Evolutionary conservation across 345 rosid genomes (phyloP), one percentile per base, ranked within the genome.

Genomic region (Arabidopsis arenosa): DNA sequence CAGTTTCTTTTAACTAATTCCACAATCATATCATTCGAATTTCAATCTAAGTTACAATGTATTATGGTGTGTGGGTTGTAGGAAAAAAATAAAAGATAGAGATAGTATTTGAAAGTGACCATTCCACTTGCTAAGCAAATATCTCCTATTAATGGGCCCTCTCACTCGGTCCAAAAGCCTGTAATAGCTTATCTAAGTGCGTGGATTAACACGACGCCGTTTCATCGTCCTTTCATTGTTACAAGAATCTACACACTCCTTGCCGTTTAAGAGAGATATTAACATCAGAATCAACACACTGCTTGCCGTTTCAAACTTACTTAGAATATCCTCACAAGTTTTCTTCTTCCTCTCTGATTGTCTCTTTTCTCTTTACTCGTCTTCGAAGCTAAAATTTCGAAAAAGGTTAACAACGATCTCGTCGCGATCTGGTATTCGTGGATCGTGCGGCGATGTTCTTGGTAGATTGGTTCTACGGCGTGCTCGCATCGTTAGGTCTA

Each of bases 401-500:
- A 36, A 35, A 63, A 56, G 13, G 1, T 30, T 32, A n/a, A 11
- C 43, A 59, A 35, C 58, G 48, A 59, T 37, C 49, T 18, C 41
- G 17, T 59, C 9, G 39, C 36, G 26, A 48, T 51, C 75, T 35
- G 21, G 17, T 15, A 47, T 2, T 18, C 2, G 48, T 14, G 33
- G 69, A 52, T 72, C 70, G 43, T 52, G 54, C 7, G 5, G 54
- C 43, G 63, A 91, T 91, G 97, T 91, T 91, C 77, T 78, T 91
- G 15, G 17, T 91, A 7, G 97, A 89, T 68, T 91, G 97, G 94
- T 89, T 91, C 79, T 91, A 91, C 74, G 87, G 94, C 0, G 89
- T 91, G 36, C 85, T 91, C 13, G 88, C 94, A 7, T 86, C 94
- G 12, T 83, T 91, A 11, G 97, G 97, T 32, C 76, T 89, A 33